A percentile compares a stretch with the other conserved stretches of the same genome.
Conservation (phyloP, 2,329 filamentous ascomycete species). For the Macrophomina pseudophaseolina region DNA sequence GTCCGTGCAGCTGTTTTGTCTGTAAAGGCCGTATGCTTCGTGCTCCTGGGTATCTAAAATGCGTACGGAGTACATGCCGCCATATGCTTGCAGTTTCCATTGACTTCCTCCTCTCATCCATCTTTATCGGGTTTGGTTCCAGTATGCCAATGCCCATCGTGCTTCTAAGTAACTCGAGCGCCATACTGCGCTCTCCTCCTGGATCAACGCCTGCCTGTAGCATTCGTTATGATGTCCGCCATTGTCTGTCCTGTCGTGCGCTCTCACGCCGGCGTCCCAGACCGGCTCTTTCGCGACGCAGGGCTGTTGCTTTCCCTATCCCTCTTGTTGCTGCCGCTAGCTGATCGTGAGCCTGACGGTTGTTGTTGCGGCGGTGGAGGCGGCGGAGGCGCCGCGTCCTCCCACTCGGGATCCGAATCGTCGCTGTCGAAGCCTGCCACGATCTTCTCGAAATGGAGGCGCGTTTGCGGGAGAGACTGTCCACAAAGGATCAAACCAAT, state of each 20-base stretch:
- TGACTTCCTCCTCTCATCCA: no score
- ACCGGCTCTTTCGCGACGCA: not conserved
- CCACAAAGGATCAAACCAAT: no score
- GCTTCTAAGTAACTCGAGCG: no score
- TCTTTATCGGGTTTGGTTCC: no score
- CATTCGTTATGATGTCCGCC: no score
- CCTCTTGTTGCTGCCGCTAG: conserved; percentile 8
- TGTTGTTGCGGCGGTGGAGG: conserved; percentile 8
- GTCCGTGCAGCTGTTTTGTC: not conserved
- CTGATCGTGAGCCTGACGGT: not conserved
- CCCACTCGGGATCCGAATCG: conserved; percentile 24
- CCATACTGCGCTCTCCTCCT: no score
- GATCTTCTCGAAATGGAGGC: conserved; percentile 39
- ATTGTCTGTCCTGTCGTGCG: not conserved
- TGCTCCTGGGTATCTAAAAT: not conserved
- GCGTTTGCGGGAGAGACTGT: conserved; percentile 40
- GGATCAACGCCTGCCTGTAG: no score
- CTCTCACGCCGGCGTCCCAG: conserved; percentile 11
- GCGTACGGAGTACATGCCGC: not conserved
- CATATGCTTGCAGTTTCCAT: no score
- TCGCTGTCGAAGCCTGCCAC: conserved; percentile 35
- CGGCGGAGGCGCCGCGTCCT: conserved; percentile 19
- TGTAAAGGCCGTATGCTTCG: not conserved
- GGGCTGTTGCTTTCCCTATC: conserved; percentile 16
- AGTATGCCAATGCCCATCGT: no score